A percentile compares a stretch with the other conserved stretches of the same genome.
Evolutionary conservation across 139 green algal species (phyloP).

Genomic region (Auxenochlorella pyrenoidosa): DNA sequence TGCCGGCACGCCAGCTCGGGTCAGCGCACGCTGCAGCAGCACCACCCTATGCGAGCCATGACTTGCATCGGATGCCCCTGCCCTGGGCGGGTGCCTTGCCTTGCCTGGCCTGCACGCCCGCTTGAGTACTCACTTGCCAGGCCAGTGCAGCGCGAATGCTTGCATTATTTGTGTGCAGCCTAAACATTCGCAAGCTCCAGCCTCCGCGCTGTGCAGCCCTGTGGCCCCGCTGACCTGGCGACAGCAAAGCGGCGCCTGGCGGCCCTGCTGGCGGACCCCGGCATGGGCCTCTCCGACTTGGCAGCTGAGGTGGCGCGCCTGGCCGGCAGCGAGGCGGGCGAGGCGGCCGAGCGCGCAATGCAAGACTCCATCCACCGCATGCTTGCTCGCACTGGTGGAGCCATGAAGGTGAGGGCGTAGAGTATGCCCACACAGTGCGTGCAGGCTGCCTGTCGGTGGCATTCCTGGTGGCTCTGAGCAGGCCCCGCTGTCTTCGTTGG

Average conservation of each 20-base stretch:
- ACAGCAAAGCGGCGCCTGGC: slow-evolving; percentile 59
- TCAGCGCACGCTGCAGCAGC: too few species aligned
- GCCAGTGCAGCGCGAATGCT: too few species aligned
- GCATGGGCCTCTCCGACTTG: slow-evolving; percentile 68
- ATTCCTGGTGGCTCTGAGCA: too few species aligned
- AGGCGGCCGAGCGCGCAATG: neutral
- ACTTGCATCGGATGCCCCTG: too few species aligned
- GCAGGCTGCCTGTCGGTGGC: too few species aligned
- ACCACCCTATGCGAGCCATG: too few species aligned
- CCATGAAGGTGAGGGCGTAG: slow-evolving; percentile 5
- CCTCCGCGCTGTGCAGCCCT: slow-evolving; percentile 52
- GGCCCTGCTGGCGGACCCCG: slow-evolving; percentile 68
- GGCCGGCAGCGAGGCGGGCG: neutral
- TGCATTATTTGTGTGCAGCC: too few species aligned
- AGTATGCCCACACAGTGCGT: neutral
- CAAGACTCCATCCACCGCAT: slow-evolving; percentile 18
- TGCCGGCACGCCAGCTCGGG: neutral
- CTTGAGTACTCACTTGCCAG: too few species aligned
- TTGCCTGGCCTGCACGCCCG: too few species aligned
- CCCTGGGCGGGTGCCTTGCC: too few species aligned
- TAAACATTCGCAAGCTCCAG: too few species aligned
- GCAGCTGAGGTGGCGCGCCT: slow-evolving; percentile 58
- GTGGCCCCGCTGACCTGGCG: slow-evolving; percentile 1
- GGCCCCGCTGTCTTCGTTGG: neutral
- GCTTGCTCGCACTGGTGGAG: neutral